Evolutionary conservation across 805 yeast species (phyloP).

Genomic region (Kazachstania martiniae): DNA sequence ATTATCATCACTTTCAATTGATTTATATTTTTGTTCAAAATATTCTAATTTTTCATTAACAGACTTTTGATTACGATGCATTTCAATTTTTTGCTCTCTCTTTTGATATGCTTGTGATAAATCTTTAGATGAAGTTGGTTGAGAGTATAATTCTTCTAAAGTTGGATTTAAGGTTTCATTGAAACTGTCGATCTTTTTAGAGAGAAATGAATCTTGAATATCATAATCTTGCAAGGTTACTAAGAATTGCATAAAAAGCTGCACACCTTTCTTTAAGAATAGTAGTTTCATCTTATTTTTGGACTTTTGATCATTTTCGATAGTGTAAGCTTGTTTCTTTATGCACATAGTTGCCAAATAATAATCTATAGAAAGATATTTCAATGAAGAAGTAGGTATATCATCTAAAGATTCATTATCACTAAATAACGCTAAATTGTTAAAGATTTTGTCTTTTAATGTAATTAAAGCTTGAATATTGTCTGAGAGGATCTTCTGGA

Average conservation of each 20-base stretch:
- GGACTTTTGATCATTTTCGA: slow-evolving; percentile 5
- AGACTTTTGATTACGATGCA: slow-evolving; percentile 49
- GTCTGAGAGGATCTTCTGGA: slow-evolving; percentile 29
- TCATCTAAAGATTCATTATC: slow-evolving; percentile 64
- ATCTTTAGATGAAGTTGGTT: slow-evolving; percentile 12
- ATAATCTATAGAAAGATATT: slow-evolving; percentile 49
- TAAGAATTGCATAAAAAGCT: slow-evolving; percentile 36
- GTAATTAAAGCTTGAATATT: slow-evolving; percentile 34
- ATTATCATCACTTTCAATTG: slow-evolving; percentile 23
- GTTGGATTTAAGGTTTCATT: slow-evolving; percentile 33
- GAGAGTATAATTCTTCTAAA: slow-evolving; percentile 20
- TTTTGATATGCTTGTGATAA: slow-evolving; percentile 28
- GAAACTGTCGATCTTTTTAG: slow-evolving; percentile 31
- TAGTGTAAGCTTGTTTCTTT: slow-evolving; percentile 18
- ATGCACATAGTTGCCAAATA: slow-evolving; percentile 37
- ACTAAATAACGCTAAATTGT: slow-evolving; percentile 52
- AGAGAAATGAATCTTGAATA: slow-evolving; percentile 32
- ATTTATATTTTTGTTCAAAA: slow-evolving; percentile 28
- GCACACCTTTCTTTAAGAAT: slow-evolving; percentile 34
- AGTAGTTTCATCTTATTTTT: slow-evolving; percentile 23
- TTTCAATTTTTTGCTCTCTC: slow-evolving; percentile 65
- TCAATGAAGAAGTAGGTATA: slow-evolving; percentile 49
- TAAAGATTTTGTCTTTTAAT: slow-evolving; percentile 33
- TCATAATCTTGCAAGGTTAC: slow-evolving; percentile 36
- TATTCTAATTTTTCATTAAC: slow-evolving; percentile 35